These are phyloP conservation scores for Fragaria nilgerrensis DNA, from an alignment of 306 rosid genomes.

Conservation along the genomic window DNA sequence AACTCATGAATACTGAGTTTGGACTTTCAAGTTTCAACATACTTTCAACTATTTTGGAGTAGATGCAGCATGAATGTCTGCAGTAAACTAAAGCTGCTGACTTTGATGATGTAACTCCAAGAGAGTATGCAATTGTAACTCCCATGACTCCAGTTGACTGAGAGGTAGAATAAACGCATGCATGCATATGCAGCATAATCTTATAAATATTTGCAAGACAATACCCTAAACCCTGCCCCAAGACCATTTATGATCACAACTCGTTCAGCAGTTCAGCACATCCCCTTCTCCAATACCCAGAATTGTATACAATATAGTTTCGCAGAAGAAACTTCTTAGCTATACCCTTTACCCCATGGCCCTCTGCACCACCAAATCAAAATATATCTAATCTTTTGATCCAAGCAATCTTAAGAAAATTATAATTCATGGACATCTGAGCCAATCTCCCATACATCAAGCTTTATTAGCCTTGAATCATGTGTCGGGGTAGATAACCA, in stretches of 20 bases:
- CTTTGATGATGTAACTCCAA: neutral
- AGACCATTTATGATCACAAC: constrained; percentile 45
- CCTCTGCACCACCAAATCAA: constrained; percentile 1
- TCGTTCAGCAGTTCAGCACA: neutral
- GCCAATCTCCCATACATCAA: neutral
- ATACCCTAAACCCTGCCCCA: constrained; percentile 4
- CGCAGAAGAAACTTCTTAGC: constrained; percentile 24
- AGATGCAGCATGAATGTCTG: neutral
- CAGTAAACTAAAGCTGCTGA: neutral
- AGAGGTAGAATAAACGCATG: neutral
- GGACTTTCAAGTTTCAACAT: neutral
- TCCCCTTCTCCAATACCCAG: constrained; percentile 17
- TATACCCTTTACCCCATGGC: neutral
- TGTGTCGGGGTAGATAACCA: constrained; percentile 8
- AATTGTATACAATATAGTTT: constrained; percentile 11
- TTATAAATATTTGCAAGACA: constrained; percentile 19
- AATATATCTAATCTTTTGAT: constrained; percentile 10
- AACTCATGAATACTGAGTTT: no score
- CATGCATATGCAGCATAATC: constrained; percentile 15
- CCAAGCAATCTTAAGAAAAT: constrained; percentile 15
- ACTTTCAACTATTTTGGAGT: neutral
- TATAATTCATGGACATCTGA: neutral
- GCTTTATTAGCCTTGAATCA: neutral
- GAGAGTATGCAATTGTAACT: neutral
- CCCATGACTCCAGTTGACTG: neutral